These are phyloP conservation scores for Solanum appendiculatum DNA, from an alignment of 257 asterid genomes.

Conservation along the genomic window DNA sequence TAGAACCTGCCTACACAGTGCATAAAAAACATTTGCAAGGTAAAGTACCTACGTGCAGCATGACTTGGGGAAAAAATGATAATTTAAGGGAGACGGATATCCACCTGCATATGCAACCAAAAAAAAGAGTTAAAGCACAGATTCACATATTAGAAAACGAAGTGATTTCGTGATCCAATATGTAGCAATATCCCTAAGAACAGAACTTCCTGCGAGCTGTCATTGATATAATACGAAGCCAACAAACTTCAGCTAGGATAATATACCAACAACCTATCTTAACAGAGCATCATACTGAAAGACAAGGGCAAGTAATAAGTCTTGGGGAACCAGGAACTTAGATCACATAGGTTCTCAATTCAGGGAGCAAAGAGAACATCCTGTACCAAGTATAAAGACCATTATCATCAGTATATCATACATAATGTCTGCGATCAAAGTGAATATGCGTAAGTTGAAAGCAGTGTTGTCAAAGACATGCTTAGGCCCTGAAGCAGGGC, in stretches of 20 bases:
- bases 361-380: not conserved
- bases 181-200: not conserved
- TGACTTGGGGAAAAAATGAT: conserved; percentile 93
- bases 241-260: not conserved
- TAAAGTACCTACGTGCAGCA: conserved; percentile 98
- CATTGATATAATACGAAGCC: not conserved
- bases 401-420: not conserved
- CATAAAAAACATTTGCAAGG: conserved; percentile 11
- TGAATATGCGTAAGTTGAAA: not conserved
- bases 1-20: not conserved
- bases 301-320: not conserved
- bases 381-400: not conserved
- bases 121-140: not conserved
- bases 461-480: not conserved
- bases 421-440: not conserved
- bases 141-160: not conserved
- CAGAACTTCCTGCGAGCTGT: not conserved
- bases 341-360: not conserved
- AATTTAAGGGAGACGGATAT: conserved; percentile 94
- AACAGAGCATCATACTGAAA: not conserved
- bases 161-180: not conserved
- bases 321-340: not conserved
- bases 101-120: conserved; percentile 50
- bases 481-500: not conserved
- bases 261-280: not conserved